phyloP scores from a whole-genome alignment of 371 early-diverging fungal genomes.

The Circinella umbellata region DNA sequence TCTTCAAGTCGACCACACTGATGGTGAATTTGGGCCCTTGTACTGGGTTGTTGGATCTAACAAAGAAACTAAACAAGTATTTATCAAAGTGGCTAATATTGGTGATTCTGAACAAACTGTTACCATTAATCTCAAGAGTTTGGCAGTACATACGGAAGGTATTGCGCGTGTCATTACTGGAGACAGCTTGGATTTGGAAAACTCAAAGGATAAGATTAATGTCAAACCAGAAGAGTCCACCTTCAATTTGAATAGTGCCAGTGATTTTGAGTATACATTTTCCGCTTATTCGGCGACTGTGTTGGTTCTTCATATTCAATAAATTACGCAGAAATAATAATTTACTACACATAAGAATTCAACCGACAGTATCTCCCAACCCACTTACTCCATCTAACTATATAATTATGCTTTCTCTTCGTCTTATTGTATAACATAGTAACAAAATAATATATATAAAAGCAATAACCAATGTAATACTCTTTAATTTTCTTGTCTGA shows the following conservation, averaged over 20 bases:
- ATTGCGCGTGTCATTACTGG: slow-evolving; percentile 23
- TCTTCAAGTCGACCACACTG: slow-evolving; percentile 28
- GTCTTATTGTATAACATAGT: too few relatives aligned
- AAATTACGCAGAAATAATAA: neutral
- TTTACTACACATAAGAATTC: too few relatives aligned
- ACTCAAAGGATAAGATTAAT: slow-evolving; percentile 13
- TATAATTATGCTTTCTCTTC: too few relatives aligned
- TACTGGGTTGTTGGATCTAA: slow-evolving; percentile 33
- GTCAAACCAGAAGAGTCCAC: slow-evolving; percentile 14
- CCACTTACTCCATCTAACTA: too few relatives aligned
- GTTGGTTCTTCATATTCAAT: slow-evolving; percentile 14
- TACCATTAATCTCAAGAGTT: slow-evolving; percentile 18
- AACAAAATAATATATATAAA: too few relatives aligned
- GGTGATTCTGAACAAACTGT: slow-evolving; percentile 20
- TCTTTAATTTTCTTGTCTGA: too few relatives aligned
- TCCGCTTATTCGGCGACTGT: slow-evolving; percentile 24
- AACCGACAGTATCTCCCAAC: too few relatives aligned
- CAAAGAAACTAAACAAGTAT: slow-evolving; percentile 23
- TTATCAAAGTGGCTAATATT: slow-evolving; percentile 29
- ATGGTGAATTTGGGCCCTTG: slow-evolving; percentile 26
- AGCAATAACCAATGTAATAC: too few relatives aligned
- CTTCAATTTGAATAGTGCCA: slow-evolving; percentile 13
- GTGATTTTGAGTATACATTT: slow-evolving; percentile 23
- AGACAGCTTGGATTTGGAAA: slow-evolving; percentile 6
- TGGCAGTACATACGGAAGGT: slow-evolving; percentile 19